phyloP scores from a whole-genome alignment of 371 early-diverging fungal species.

The Rhizopus arrhizus region DNA sequence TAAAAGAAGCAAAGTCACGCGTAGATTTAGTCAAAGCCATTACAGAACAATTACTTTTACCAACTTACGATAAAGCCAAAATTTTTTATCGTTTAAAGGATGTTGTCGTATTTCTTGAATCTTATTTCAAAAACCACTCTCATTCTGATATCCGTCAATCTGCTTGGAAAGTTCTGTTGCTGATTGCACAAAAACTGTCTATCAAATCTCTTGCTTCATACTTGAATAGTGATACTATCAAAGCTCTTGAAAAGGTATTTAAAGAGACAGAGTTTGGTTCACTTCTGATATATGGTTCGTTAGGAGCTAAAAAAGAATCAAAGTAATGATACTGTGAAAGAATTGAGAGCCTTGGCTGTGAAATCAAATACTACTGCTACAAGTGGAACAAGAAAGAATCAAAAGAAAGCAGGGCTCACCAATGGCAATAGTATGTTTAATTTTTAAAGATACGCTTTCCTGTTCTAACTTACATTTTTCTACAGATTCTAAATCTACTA shows the following conservation, averaged over 20 bases:
- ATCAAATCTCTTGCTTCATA: conserved; percentile 10
- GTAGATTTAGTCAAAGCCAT: conserved; percentile 59
- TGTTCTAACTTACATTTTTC: neutral
- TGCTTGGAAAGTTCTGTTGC: conserved; percentile 49
- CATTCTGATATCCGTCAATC: conserved; percentile 69
- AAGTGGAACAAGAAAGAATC: neutral
- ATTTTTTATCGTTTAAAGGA: conserved; percentile 31
- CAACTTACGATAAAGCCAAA: conserved; percentile 15
- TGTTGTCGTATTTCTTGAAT: conserved; percentile 60
- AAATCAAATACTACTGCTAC: conserved; percentile 16
- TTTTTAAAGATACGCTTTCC: too few relatives aligned
- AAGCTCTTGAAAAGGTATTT: conserved; percentile 12
- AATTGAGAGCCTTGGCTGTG: conserved; percentile 38
- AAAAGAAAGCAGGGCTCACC: neutral
- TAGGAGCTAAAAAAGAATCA: conserved; percentile 21
- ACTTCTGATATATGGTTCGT: neutral
- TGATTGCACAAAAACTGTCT: conserved; percentile 9
- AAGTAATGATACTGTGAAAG: conserved; percentile 28
- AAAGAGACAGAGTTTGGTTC: neutral
- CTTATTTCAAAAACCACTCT: conserved; percentile 59
- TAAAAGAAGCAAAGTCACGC: conserved; percentile 40
- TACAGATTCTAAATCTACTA: neutral
- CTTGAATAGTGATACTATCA: conserved; percentile 21
- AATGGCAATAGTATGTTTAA: too few relatives aligned
- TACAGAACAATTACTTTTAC: conserved; percentile 53